Conservation (phyloP, 768 basidiomycete genomes). For the Roridomyces roridus region DNA sequence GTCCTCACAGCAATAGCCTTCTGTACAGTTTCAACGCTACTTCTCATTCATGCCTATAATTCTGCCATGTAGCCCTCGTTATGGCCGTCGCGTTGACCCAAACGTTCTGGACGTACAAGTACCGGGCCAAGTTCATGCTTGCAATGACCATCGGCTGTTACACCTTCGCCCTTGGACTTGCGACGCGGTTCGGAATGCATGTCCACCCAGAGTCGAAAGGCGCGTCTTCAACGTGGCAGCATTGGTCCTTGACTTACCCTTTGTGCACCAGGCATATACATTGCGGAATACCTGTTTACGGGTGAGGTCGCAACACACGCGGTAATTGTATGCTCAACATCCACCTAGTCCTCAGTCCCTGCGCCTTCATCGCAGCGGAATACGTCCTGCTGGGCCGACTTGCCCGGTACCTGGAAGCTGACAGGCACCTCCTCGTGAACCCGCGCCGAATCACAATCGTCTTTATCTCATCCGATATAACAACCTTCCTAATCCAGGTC, state of each 20-base stretch:
- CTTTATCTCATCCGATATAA: constrained; percentile 68
- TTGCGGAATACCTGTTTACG: constrained; percentile 63
- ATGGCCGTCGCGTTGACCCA: constrained; percentile 50
- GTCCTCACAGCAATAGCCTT: constrained; percentile 56
- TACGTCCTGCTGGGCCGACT: constrained; percentile 72
- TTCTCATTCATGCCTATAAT: neutral
- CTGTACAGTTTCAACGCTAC: constrained; percentile 36
- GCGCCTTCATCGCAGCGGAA: constrained; percentile 75
- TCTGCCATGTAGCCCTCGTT: constrained; percentile 41
- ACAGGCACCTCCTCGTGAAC: constrained; percentile 54
- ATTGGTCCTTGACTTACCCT: neutral
- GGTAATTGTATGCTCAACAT: too few species aligned
- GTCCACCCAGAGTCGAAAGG: constrained; percentile 55
- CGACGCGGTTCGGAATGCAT: constrained; percentile 61
- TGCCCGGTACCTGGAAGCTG: constrained; percentile 53
- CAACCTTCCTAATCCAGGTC: constrained; percentile 72
- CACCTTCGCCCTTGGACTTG: constrained; percentile 62
- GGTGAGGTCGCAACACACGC: too few species aligned
- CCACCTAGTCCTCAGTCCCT: constrained; percentile 27
- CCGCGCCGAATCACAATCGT: constrained; percentile 56
- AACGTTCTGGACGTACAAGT: constrained; percentile 46
- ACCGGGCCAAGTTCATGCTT: constrained; percentile 64
- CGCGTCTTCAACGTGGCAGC: neutral
- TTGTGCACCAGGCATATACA: constrained; percentile 43
- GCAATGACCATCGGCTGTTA: constrained; percentile 66